Evolutionary conservation across 768 basidiomycete species (phyloP).

Genomic region (Boletus tylopilopsis): DNA sequence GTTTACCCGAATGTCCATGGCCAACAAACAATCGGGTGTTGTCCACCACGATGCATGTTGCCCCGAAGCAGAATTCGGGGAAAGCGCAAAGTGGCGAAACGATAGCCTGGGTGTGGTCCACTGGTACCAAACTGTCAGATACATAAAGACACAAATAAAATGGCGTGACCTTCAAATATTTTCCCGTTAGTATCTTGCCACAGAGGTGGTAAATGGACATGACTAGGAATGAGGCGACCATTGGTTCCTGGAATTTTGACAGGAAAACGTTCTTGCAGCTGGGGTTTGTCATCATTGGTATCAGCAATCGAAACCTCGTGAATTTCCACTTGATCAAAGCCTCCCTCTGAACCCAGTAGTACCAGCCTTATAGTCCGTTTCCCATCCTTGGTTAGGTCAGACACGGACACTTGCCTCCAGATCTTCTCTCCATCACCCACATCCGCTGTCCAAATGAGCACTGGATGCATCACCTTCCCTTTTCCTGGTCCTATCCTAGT

Average conservation of each 20-base stretch:
- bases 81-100: slow-evolving; percentile 37
- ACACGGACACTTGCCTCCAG: slow-evolving; percentile 31
- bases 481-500: slow-evolving; percentile 58
- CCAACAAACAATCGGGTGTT: slow-evolving; percentile 50
- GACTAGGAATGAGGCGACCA: slow-evolving; percentile 43
- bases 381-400: slow-evolving; percentile 2
- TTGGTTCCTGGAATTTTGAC: slow-evolving; percentile 35
- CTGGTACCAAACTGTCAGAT: slow-evolving; percentile 14
- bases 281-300: not conserved
- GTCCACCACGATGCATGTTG: slow-evolving; percentile 27
- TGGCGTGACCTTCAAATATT: slow-evolving; percentile 40
- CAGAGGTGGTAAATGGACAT: slow-evolving; percentile 17
- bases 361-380: slow-evolving; percentile 22
- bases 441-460: slow-evolving; percentile 32
- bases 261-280: slow-evolving; percentile 4
- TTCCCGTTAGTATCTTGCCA: slow-evolving; percentile 49
- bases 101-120: slow-evolving; percentile 18
- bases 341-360: slow-evolving; percentile 38
- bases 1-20: slow-evolving; percentile 59
- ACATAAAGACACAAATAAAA: not conserved
- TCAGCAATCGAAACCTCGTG: slow-evolving; percentile 16
- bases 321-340: slow-evolving; percentile 33
- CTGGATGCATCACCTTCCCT: slow-evolving; percentile 58
- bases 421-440: slow-evolving; percentile 10
- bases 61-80: slow-evolving; percentile 57